phyloP scores from a whole-genome alignment of 2,329 filamentous ascomycete species.

The Teratosphaeria zuluensis region DNA sequence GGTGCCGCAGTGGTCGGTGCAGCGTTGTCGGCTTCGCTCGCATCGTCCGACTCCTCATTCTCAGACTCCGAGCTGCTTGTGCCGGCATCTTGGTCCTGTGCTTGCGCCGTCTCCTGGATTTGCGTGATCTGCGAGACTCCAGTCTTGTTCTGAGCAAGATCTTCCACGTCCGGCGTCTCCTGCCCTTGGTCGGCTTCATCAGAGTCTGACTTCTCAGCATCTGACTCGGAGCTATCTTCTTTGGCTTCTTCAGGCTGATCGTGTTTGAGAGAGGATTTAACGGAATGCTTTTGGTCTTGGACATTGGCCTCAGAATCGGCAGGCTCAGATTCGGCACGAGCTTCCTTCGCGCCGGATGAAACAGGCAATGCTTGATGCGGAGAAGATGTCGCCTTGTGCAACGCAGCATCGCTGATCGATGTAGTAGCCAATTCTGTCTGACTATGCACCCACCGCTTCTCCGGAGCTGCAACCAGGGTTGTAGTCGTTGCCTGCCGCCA shows the following conservation, averaged over 20 bases:
- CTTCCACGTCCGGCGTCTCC: neutral
- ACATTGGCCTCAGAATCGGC: neutral
- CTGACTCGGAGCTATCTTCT: neutral
- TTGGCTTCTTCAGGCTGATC: neutral
- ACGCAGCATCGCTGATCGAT: neutral
- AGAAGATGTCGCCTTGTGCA: neutral
- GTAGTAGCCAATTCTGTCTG: neutral
- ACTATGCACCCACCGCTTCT: neutral
- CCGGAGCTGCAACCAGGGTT: neutral
- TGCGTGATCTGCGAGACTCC: neutral
- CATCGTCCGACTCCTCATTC: neutral
- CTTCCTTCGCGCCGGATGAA: neutral
- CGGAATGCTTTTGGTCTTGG: neutral
- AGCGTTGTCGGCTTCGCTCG: neutral
- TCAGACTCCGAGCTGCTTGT: neutral
- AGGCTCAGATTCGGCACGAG: neutral
- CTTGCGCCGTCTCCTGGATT: neutral
- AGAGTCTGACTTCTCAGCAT: neutral
- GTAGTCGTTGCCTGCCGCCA: conserved; percentile 1
- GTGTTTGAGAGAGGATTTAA: neutral
- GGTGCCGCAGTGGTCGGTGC: neutral
- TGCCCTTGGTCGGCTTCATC: neutral
- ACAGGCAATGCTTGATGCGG: neutral
- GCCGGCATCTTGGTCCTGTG: neutral
- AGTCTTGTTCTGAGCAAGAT: neutral